phyloP scores from a whole-genome alignment of 106 monocot genomes.

The Triglochin maritima region DNA sequence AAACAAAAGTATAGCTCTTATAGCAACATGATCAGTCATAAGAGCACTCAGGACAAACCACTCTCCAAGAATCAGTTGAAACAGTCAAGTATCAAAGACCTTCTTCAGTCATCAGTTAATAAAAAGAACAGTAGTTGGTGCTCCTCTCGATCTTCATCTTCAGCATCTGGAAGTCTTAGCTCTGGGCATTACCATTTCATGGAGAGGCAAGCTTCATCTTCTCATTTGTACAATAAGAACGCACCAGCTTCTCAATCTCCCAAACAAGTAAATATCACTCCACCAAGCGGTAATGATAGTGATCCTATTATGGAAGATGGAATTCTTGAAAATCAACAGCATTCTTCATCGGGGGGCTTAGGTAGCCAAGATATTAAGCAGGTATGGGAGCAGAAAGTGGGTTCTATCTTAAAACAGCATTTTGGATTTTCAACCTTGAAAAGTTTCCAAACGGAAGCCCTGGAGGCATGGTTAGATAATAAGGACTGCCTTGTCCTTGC shows the following conservation, averaged over 20 bases:
- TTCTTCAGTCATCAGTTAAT: conserved; percentile 16
- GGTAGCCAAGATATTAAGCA: conserved; percentile 7
- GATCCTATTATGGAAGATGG: conserved; percentile 7
- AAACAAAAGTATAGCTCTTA: not conserved
- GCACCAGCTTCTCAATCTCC: conserved; percentile 3
- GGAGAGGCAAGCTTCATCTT: not conserved
- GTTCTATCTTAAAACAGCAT: conserved; percentile 41
- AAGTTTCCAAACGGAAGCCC: conserved; percentile 79
- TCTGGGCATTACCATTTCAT: conserved; percentile 1
- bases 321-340: not conserved
- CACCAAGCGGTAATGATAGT: not conserved
- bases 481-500: conserved; percentile 86
- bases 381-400: conserved; percentile 34
- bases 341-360: conserved; percentile 6
- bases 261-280: conserved; percentile 2
- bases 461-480: conserved; percentile 60
- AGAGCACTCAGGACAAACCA: not conserved
- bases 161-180: conserved; percentile 4
- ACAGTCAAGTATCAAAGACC: conserved; percentile 61
- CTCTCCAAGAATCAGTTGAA: conserved; percentile 16
- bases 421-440: conserved; percentile 80
- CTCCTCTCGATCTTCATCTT: conserved; percentile 15
- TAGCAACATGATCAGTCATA: conserved; percentile 10
- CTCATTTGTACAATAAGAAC: not conserved
- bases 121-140: conserved; percentile 7